Percentiles rank a stretch among this genome's conserved stretches.
These are phyloP conservation scores for Monosporascus sp. DNA, from an alignment of 2,329 filamentous ascomycete genomes.

Conservation along the genomic window DNA sequence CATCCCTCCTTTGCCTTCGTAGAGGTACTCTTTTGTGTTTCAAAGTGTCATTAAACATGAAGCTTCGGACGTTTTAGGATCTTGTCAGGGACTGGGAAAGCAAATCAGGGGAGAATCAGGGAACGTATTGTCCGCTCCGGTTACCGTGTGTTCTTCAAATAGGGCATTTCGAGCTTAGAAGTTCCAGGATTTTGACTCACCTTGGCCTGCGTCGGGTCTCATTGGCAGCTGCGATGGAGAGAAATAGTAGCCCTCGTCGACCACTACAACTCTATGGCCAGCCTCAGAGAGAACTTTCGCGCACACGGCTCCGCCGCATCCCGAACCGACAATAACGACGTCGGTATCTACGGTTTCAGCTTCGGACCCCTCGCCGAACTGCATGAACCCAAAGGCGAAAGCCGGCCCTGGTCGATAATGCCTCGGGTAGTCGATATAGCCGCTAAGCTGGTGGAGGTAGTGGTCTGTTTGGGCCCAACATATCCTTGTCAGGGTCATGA, in stretches of 20 bases:
- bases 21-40: slow-evolving; percentile 50
- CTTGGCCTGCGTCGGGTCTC: slow-evolving; percentile 49
- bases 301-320: slow-evolving; percentile 76
- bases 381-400: slow-evolving; percentile 57
- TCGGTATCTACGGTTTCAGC: slow-evolving; percentile 67
- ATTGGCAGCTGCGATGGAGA: slow-evolving; percentile 69
- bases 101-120: too few relatives aligned
- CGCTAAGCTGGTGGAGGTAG: slow-evolving; percentile 48
- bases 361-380: slow-evolving; percentile 40
- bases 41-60: not conserved
- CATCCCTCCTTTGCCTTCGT: slow-evolving; percentile 59
- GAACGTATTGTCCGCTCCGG: too few relatives aligned
- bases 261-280: slow-evolving; percentile 59
- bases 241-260: slow-evolving; percentile 79
- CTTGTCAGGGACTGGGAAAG: not conserved
- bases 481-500: slow-evolving; percentile 50
- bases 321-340: slow-evolving; percentile 79
- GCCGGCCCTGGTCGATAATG: slow-evolving; percentile 45
- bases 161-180: too few relatives aligned
- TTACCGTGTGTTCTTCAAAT: too few relatives aligned
- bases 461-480: slow-evolving; percentile 52
- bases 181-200: too few relatives aligned
- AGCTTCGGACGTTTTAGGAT: not conserved
- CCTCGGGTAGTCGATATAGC: slow-evolving; percentile 50
- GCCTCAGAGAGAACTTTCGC: slow-evolving; percentile 78